Percentiles rank a stretch among this genome's conserved stretches.
Conservation (phyloP, 768 basidiomycete genomes). For the Auriculariales sp. region DNA sequence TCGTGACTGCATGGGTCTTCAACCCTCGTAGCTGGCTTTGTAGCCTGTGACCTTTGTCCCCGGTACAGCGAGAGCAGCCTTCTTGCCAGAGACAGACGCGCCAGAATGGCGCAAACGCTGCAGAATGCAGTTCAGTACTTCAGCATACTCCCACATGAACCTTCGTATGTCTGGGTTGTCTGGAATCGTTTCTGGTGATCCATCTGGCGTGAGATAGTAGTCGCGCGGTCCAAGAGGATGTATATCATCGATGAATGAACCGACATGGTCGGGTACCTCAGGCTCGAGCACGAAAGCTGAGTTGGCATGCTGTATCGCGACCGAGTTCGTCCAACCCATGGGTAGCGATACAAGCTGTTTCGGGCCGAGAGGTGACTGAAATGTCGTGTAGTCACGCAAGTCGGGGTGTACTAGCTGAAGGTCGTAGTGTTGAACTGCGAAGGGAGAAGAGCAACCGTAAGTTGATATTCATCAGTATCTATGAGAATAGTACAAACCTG, state of each 20-base stretch:
- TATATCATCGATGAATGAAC: slow-evolving; percentile 26
- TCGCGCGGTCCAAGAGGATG: slow-evolving; percentile 19
- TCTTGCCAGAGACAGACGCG: slow-evolving; percentile 22
- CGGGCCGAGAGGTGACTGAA: slow-evolving; percentile 22
- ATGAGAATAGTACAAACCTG: no score
- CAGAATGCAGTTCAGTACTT: slow-evolving; percentile 20
- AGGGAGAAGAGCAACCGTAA: no score
- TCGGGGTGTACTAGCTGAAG: slow-evolving; percentile 14
- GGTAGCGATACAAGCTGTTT: slow-evolving; percentile 19
- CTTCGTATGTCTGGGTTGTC: slow-evolving; percentile 21
- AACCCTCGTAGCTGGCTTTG: slow-evolving; percentile 20
- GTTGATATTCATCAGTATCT: no score
- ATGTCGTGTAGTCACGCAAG: slow-evolving; percentile 25
- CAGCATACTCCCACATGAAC: slow-evolving; percentile 27
- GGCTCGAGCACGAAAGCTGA: slow-evolving; percentile 21
- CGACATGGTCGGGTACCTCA: slow-evolving; percentile 24
- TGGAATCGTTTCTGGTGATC: slow-evolving; percentile 19
- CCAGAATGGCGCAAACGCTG: no score
- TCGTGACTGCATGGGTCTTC: slow-evolving; percentile 14
- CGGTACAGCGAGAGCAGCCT: slow-evolving; percentile 16
- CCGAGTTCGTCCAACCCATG: slow-evolving; percentile 28
- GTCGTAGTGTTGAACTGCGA: slow-evolving; percentile 22
- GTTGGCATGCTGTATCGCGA: slow-evolving; percentile 26
- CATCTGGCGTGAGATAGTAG: slow-evolving; percentile 14
- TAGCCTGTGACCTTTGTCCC: slow-evolving; percentile 23